Evolutionary conservation across 257 asterid genomes (phyloP).

Genomic region (Salvia splendens): DNA sequence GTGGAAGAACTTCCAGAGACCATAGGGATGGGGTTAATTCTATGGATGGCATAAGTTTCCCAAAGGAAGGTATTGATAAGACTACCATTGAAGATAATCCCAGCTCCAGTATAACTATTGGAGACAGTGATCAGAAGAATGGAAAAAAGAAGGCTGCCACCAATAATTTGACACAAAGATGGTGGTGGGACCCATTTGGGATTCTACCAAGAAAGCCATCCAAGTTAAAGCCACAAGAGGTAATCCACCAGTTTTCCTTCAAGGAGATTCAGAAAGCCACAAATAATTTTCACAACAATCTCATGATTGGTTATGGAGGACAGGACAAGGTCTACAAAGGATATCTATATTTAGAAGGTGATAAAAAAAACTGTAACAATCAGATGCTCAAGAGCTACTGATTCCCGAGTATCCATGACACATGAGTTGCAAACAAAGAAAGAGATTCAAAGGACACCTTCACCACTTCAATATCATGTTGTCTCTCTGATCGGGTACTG

Average conservation of each 20-base stretch:
- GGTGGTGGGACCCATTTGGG: conserved; percentile 63
- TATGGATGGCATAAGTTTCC: conserved; percentile 44
- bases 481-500: conserved; percentile 58
- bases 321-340: conserved; percentile 51
- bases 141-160: conserved; percentile 35
- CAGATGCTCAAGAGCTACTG: conserved; percentile 49
- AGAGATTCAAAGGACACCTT: conserved; percentile 37
- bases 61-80: conserved; percentile 41
- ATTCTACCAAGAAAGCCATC: conserved; percentile 50
- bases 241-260: conserved; percentile 44
- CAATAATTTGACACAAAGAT: conserved; percentile 28
- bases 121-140: conserved; percentile 40
- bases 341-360: conserved; percentile 35
- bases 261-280: conserved; percentile 60
- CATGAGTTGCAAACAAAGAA: conserved; percentile 52
- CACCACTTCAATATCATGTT: conserved; percentile 38
- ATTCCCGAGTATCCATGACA: conserved; percentile 49
- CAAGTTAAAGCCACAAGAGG: conserved; percentile 39
- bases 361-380: conserved; percentile 44
- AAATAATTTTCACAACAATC: conserved; percentile 51
- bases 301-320: conserved; percentile 55
- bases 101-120: conserved; percentile 31
- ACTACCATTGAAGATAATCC: conserved; percentile 33
- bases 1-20: conserved; percentile 39
- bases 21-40: conserved; percentile 52